Evolutionary conservation across 164 flowering plant genomes (phyloP), one percentile per base, ranked within the genome.

Genomic region (Vitis rupestris): DNA sequence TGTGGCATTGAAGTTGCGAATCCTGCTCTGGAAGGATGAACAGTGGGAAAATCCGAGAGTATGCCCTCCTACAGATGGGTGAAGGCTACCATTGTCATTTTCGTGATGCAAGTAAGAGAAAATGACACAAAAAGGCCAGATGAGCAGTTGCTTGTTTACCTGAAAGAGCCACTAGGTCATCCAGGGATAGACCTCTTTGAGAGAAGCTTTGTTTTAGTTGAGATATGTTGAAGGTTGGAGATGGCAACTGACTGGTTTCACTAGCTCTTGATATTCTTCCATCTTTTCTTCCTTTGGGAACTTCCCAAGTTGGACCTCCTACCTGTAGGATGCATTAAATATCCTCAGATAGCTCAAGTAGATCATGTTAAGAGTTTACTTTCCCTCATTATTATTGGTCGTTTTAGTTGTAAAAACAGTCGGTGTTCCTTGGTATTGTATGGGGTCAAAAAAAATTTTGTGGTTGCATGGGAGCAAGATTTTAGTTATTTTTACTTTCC

Each of bases 231-330:
- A 88, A 88, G 52, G 85, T 74, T 9, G 97, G 97, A 75, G 84
- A 75, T 50, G 95, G 97, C 16, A 90, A 50, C 67, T 76, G 68
- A 15, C 10, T 69, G 10, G 80, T 76, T 48, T 78, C 80, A 29
- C 70, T 81, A 3, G 81, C 84, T 54, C 58, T 76, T 13, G 83
- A 80, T 19, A 27, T 71, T 76, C 79, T 78, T 64, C 94, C 97
- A 79, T 91, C 94, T 75, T 79, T 80, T 75, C 97, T 85, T 79
- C 97, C 97, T 82, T 88, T 91, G 4, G 94, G 94, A 48, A 91
- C 97, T 3, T 83, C 81, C 97, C 95, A 92, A 48, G 68, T 75
- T 14, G 97, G 97, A 37, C 97, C 97, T 76, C 93, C 95, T 17
- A 91, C 76, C 94, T 91, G 65, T 4, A 70, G 52, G n/a, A 63